Evolutionary conservation across 2,329 filamentous ascomycete species (phyloP).

Genomic region (Pleurostoma richardsiae): DNA sequence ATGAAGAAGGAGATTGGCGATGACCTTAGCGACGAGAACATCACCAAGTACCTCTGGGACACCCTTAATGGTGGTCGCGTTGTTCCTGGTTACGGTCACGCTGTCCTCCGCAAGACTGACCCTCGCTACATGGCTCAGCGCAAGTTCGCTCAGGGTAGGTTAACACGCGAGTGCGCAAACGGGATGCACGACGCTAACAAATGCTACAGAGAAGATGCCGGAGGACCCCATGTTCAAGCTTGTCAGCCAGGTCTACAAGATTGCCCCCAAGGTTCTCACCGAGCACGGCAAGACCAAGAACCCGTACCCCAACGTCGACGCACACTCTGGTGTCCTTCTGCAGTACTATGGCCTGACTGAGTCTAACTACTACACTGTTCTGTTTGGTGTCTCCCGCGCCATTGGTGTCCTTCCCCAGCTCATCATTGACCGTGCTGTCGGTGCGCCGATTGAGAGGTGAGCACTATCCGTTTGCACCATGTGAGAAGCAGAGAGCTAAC

Average conservation of each 20-base stretch:
- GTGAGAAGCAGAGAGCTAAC: neutral
- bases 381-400: constrained; percentile 97
- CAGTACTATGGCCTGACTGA: constrained; percentile 99
- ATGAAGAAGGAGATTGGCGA: constrained; percentile 95
- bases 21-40: constrained; percentile 92
- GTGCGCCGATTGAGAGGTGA: constrained; percentile 87
- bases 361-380: constrained; percentile 99
- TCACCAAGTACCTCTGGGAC: constrained; percentile 98
- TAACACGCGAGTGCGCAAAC: neutral
- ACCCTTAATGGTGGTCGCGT: constrained; percentile 95
- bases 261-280: constrained; percentile 92
- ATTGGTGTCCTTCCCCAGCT: constrained; percentile 98
- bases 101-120: constrained; percentile 98
- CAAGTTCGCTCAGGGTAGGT: constrained; percentile 73
- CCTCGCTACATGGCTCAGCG: constrained; percentile 98
- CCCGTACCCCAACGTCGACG: constrained; percentile 97
- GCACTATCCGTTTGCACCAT: constrained; percentile 5
- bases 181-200: constrained; percentile 18
- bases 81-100: constrained; percentile 96
- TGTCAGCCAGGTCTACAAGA: constrained; percentile 99
- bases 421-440: constrained; percentile 97
- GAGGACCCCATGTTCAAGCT: constrained; percentile 99
- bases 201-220: constrained; percentile 66
- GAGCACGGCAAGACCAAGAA: constrained; percentile 99
- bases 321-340: constrained; percentile 97